Conservation (phyloP, 192 early-diverging fungal species). For the Linderina pennispora region DNA sequence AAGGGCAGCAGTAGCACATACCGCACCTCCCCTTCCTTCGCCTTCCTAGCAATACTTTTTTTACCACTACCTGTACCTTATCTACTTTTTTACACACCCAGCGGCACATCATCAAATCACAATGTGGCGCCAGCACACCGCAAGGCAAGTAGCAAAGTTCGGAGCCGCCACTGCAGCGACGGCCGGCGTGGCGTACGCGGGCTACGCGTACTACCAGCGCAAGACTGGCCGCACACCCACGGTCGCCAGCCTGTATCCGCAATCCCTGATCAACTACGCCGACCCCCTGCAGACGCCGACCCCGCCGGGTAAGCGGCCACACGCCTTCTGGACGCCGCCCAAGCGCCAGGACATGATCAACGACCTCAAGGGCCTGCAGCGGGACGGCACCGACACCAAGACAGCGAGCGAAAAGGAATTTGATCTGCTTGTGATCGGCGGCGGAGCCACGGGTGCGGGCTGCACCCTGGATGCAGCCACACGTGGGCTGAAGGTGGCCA, state of each 20-base stretch:
- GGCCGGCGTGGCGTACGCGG: conserved; percentile 12
- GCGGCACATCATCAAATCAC: too few relatives aligned
- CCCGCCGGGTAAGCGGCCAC: conserved; percentile 42
- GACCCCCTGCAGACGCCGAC: conserved; percentile 34
- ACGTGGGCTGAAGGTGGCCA: conserved; percentile 83
- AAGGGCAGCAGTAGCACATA: too few relatives aligned
- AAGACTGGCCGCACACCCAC: not conserved
- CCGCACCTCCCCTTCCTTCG: too few relatives aligned
- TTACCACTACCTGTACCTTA: too few relatives aligned
- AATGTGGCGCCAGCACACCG: conserved; percentile 44
- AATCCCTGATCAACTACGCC: conserved; percentile 14
- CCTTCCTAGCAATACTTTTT: too few relatives aligned
- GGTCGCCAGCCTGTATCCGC: conserved; percentile 3
- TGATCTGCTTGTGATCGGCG: conserved; percentile 89
- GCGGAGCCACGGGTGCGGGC: conserved; percentile 92
- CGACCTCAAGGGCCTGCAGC: conserved; percentile 49
- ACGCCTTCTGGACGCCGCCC: conserved; percentile 69
- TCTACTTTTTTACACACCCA: too few relatives aligned
- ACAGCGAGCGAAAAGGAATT: conserved; percentile 48
- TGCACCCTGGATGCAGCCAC: conserved; percentile 91
- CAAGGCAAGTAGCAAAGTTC: conserved; percentile 13
- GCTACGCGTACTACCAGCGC: conserved; percentile 16
- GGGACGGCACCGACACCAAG: conserved; percentile 37
- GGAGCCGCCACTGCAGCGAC: conserved; percentile 20
- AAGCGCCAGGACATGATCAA: conserved; percentile 66